These are phyloP conservation scores for Candida chilensis DNA, from an alignment of 805 yeast genomes.

Conservation along the genomic window DNA sequence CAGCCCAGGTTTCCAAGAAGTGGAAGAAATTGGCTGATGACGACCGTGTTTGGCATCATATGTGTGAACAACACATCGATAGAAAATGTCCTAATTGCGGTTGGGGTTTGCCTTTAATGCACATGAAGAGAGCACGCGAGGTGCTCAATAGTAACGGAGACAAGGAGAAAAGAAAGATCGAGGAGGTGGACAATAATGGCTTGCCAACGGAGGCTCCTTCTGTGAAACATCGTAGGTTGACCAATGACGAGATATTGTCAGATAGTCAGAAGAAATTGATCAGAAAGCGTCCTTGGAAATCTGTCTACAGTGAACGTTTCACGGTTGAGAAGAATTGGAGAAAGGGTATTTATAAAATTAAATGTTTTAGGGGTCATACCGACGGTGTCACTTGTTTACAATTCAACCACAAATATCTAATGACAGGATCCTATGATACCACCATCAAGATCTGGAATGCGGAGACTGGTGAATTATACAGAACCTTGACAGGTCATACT, in stretches of 20 bases:
- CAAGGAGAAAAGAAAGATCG: constrained; percentile 8
- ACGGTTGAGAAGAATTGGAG: constrained; percentile 95
- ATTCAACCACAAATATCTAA: constrained; percentile 64
- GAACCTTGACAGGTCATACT: constrained; percentile 81
- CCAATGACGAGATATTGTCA: constrained; percentile 22
- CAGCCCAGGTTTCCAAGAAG: constrained; percentile 82
- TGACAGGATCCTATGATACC: constrained; percentile 90
- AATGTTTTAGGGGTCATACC: constrained; percentile 68
- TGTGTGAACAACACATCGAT: constrained; percentile 98
- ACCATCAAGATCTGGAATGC: constrained; percentile 92
- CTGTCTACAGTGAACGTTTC: constrained; percentile 84
- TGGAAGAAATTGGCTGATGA: constrained; percentile 94
- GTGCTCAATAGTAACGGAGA: constrained; percentile 11
- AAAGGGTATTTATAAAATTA: constrained; percentile 59
- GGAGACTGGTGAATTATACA: constrained; percentile 63
- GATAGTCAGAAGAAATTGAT: not conserved
- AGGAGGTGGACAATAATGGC: constrained; percentile 13
- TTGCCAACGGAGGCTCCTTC: constrained; percentile 4
- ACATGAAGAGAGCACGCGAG: constrained; percentile 68
- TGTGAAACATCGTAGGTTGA: constrained; percentile 8
- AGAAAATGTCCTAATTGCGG: constrained; percentile 97
- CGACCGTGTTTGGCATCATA: constrained; percentile 94
- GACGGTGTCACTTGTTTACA: constrained; percentile 88
- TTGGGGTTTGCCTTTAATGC: constrained; percentile 95
- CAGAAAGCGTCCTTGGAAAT: constrained; percentile 80